Percentiles rank a stretch among this genome's conserved stretches.
phyloP scores from a whole-genome alignment of 148 eudicot species.

The Rheum nobile region DNA sequence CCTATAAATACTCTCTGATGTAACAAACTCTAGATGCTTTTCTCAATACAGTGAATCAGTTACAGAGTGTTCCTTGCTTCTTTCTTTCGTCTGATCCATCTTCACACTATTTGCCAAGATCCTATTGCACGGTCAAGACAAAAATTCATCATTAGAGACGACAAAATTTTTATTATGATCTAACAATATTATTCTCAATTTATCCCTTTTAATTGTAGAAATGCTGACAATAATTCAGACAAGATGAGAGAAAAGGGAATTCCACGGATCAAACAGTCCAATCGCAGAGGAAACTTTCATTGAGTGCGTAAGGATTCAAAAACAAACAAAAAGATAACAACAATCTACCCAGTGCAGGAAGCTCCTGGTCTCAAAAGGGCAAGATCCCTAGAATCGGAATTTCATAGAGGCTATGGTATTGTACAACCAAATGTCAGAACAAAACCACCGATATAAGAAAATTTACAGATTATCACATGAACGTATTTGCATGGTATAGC shows the following conservation, averaged over 20 bases:
- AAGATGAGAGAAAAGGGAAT: background rate
- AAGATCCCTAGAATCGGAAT: background rate
- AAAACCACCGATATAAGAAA: background rate
- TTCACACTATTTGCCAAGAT: conserved; percentile 74
- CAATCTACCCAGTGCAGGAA: background rate
- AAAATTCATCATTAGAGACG: too few relatives aligned
- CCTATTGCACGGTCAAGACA: conserved; percentile 17
- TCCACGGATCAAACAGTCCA: background rate
- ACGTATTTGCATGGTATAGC: background rate
- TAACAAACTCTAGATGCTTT: too few relatives aligned
- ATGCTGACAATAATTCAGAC: background rate
- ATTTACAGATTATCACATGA: background rate
- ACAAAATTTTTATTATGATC: background rate
- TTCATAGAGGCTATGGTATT: background rate
- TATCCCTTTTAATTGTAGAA: too few relatives aligned
- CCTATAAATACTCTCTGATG: too few relatives aligned
- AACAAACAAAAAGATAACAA: background rate
- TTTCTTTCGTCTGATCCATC: conserved; percentile 79
- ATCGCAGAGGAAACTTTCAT: background rate
- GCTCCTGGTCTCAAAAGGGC: background rate
- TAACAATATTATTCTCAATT: background rate
- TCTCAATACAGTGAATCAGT: too few relatives aligned
- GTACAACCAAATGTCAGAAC: background rate
- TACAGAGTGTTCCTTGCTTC: too few relatives aligned
- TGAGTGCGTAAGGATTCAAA: background rate